Conservation (phyloP, 2,329 filamentous ascomycete species). For the Xylaria sp. region DNA sequence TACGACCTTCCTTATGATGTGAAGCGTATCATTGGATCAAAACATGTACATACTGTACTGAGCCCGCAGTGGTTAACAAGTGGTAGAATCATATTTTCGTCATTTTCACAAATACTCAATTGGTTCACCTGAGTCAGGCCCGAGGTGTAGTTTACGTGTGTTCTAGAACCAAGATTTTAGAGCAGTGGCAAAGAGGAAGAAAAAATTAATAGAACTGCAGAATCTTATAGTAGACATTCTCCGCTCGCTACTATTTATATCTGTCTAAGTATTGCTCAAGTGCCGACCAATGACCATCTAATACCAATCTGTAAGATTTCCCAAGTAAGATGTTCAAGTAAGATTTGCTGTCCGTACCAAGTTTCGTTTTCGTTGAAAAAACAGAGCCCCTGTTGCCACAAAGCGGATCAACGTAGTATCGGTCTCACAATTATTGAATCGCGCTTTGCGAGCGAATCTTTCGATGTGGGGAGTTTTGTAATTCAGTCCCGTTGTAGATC, state of each 20-base stretch:
- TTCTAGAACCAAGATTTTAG: conserved; percentile 10
- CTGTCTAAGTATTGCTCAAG: conserved; percentile 4
- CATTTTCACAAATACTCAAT: not conserved
- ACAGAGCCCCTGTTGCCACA: conserved; percentile 12
- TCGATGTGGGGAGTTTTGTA: conserved; percentile 26
- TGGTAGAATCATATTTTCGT: conserved; percentile 8
- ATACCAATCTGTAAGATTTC: conserved; percentile 6
- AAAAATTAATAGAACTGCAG: not conserved
- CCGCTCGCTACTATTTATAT: conserved; percentile 26
- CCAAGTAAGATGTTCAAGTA: conserved; percentile 7
- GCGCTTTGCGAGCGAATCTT: conserved; percentile 30
- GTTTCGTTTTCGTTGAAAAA: conserved; percentile 18
- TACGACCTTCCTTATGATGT: not conserved
- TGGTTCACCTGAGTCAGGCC: not conserved
- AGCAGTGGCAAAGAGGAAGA: conserved; percentile 4
- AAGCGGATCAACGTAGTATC: conserved; percentile 33
- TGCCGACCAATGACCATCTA: not conserved
- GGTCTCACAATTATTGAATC: conserved; percentile 30
- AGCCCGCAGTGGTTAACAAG: conserved; percentile 1
- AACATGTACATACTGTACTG: not conserved
- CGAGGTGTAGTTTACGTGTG: not conserved
- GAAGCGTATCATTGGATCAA: not conserved
- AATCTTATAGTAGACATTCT: not conserved
- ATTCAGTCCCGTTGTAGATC: conserved; percentile 27
- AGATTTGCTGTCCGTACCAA: not conserved